These are phyloP conservation scores for Saccharomycopsis amapae DNA, from an alignment of 805 yeast genomes.

Conservation along the genomic window DNA sequence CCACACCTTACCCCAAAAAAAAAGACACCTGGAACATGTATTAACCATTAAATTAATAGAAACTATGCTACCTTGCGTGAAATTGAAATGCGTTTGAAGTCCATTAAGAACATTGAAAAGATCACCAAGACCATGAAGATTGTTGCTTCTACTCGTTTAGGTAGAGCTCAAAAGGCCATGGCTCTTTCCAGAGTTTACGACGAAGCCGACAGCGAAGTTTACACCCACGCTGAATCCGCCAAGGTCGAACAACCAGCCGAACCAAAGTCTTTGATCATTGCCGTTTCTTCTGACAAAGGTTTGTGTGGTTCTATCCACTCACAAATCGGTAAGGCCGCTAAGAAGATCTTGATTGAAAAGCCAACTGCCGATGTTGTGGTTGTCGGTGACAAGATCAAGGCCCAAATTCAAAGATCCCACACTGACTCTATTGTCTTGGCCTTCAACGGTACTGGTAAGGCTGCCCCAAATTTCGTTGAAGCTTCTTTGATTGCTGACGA, in stretches of 20 bases:
- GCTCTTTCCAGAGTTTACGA: constrained; percentile 78
- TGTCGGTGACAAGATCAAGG: constrained; percentile 90
- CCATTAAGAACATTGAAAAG: constrained; percentile 97
- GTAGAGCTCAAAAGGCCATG: constrained; percentile 95
- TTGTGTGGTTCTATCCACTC: constrained; percentile 98
- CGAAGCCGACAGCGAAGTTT: constrained; percentile 72
- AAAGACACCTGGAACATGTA: too few relatives aligned
- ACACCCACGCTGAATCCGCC: constrained; percentile 72
- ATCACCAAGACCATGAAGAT: constrained; percentile 99
- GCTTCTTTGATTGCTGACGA: constrained; percentile 85
- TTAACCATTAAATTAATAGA: too few relatives aligned
- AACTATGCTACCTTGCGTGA: constrained; percentile 98
- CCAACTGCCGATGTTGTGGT: constrained; percentile 74
- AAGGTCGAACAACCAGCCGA: constrained; percentile 38
- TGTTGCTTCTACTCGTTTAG: constrained; percentile 95
- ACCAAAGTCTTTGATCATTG: constrained; percentile 72
- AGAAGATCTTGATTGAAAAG: constrained; percentile 52
- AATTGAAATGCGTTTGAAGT: constrained; percentile 95
- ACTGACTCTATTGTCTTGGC: constrained; percentile 62
- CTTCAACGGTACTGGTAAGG: constrained; percentile 91
- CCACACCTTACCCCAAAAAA: too few relatives aligned
- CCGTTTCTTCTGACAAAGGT: constrained; percentile 95
- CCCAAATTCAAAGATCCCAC: constrained; percentile 81
- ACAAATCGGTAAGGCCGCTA: constrained; percentile 84
- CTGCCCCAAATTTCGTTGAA: constrained; percentile 89